Base-by-base conservation (phyloP, 805 yeast genomes). In the Ogataea haglerorum region DNA sequence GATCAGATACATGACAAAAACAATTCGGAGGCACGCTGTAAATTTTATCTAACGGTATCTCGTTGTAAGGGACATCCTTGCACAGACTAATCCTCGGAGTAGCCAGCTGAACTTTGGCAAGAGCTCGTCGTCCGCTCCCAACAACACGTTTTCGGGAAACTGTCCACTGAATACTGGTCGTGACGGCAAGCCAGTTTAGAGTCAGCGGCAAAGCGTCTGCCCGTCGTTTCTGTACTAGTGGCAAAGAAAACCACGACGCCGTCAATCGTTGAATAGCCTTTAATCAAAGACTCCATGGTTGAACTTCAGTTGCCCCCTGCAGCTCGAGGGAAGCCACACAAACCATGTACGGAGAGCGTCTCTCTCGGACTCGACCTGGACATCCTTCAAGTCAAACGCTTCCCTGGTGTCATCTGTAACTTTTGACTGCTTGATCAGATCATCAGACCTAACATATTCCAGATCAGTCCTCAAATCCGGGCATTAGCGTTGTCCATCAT, bases 291-390 rank as follows among this genome's bases (percentile, higher is more conserved):
- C n/a, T n/a, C n/a, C n/a, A 15, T 28, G 29, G 16, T 34, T 33
- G 14, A 36, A 36, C 19, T 36, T 36, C 10, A 28, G 14, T 18
- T 29, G 25, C 2, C 34, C 39, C 13, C 6, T 29, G 10, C 39
- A 33, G 19, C 29, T 21, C 14, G 39, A 10, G 39, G 39, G 15
- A 36, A 36, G n/a, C 39, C 39, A 22, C 29, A 36, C 15, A 36
- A 28, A 6, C 34, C 39, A 4, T 34, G 34, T 10, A 12, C 21
- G 4, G 13, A 22, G 5, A 15, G 5, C 12, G 28, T 29, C 14
- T 36, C 39, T 33, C 22, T 36, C 29, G 5, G 3, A 4, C 5
- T 17, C 18, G 10, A 28, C 34, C 7, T 34, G 39, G 8, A 36
- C 14, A 22, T 36, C 29, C 10, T 22, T 19, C 13, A 29, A 36